Evolutionary conservation across 345 rosid genomes (phyloP).

Genomic region (Populus pruinosa): DNA sequence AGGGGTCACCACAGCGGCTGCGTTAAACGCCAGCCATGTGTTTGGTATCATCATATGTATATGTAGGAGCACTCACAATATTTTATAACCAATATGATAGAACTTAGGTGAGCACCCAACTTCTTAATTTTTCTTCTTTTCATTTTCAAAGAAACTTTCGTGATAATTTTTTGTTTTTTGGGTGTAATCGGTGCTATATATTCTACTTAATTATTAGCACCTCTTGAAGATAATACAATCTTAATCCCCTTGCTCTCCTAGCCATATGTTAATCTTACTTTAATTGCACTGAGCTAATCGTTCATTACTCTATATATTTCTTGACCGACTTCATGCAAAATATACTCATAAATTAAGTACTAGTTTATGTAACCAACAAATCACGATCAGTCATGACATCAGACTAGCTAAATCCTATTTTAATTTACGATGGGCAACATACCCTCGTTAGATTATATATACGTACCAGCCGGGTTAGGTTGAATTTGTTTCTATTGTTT

Average conservation of each 20-base stretch:
- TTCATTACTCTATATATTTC: background rate
- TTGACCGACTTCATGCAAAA: background rate
- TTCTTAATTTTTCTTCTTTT: background rate
- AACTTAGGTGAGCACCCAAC: background rate
- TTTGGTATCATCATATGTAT: background rate
- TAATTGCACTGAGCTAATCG: background rate
- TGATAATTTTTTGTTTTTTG: background rate
- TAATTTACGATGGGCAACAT: too few species aligned
- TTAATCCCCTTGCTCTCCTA: constrained; percentile 14
- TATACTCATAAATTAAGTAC: too few species aligned
- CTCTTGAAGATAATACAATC: constrained; percentile 16
- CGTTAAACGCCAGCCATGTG: constrained; percentile 8
- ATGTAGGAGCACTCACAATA: background rate
- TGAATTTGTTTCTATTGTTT: too few species aligned
- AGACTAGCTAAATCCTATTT: too few species aligned
- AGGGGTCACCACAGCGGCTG: background rate
- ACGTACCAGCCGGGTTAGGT: too few species aligned
- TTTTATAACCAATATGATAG: background rate
- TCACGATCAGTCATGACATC: too few species aligned
- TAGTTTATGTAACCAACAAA: too few species aligned
- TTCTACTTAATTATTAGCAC: too few species aligned
- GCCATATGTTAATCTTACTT: constrained; percentile 25
- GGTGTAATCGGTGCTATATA: background rate
- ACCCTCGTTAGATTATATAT: too few species aligned
- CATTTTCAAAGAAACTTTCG: background rate